Evolutionary conservation across 768 basidiomycete genomes (phyloP).

Genomic region (Russula lepida): DNA sequence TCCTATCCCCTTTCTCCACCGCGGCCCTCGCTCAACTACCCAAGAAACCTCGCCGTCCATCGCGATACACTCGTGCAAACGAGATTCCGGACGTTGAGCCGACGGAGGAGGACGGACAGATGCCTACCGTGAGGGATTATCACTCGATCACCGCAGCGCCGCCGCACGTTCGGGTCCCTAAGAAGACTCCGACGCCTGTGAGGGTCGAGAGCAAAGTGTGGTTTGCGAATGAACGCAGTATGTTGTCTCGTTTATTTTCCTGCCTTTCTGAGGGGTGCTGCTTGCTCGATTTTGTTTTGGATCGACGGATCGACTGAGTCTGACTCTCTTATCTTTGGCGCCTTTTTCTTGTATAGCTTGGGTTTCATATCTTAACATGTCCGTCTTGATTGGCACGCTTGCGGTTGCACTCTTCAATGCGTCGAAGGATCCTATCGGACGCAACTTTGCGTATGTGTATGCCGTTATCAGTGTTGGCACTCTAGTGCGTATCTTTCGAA

Average conservation of each 20-base stretch:
- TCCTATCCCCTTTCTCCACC: conserved; percentile 61
- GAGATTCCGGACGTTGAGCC: conserved; percentile 55
- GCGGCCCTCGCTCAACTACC: conserved; percentile 48
- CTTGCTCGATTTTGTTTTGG: not conserved
- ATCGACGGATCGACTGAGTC: not conserved
- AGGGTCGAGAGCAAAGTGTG: conserved; percentile 94
- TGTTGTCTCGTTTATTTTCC: conserved; percentile 5
- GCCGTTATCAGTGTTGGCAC: conserved; percentile 68
- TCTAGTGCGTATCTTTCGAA: conserved; percentile 37
- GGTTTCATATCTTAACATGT: conserved; percentile 85
- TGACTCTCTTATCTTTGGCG: not conserved
- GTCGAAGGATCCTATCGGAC: conserved; percentile 56
- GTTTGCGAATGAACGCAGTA: conserved; percentile 95
- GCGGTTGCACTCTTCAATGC: conserved; percentile 86
- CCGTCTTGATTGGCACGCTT: conserved; percentile 76
- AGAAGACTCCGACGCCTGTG: conserved; percentile 73
- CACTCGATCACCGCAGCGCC: conserved; percentile 65
- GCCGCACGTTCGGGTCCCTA: conserved; percentile 62
- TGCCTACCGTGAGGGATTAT: conserved; percentile 63
- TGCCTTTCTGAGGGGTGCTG: not conserved
- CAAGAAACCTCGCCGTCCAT: conserved; percentile 29
- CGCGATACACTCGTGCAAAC: conserved; percentile 60
- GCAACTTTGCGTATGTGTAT: conserved; percentile 75
- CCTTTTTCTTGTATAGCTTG: conserved; percentile 52
- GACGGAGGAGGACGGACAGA: conserved; percentile 40